Percentiles rank a stretch among this genome's conserved stretches.
These are phyloP conservation scores for Lactarius evosmus DNA, from an alignment of 768 basidiomycete genomes.

Conservation along the genomic window DNA sequence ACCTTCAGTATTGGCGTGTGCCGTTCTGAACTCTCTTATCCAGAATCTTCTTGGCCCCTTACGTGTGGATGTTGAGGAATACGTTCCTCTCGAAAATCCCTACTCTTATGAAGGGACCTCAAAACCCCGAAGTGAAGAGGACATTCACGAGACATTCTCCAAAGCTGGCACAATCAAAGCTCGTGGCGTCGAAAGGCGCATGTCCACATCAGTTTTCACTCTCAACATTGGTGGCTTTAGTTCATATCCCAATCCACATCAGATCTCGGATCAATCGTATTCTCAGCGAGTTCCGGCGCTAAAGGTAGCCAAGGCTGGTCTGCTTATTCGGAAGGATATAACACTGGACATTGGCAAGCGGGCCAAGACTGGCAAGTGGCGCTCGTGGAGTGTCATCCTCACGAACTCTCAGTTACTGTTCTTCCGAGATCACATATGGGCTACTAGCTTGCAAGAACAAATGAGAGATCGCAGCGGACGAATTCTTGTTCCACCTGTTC, in stretches of 20 bases:
- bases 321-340: constrained; percentile 82
- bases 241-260: constrained; percentile 26
- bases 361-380: constrained; percentile 81
- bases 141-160: constrained; percentile 62
- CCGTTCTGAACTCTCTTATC: constrained; percentile 13
- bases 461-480: constrained; percentile 37
- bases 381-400: constrained; percentile 75
- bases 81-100: constrained; percentile 59
- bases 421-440: constrained; percentile 71
- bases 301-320: constrained; percentile 75
- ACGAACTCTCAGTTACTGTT: constrained; percentile 90
- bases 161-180: constrained; percentile 59
- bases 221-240: constrained; percentile 39
- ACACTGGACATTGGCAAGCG: constrained; percentile 72
- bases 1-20: background rate
- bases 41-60: constrained; percentile 68
- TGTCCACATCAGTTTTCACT: constrained; percentile 42
- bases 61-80: constrained; percentile 58
- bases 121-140: constrained; percentile 64
- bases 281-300: constrained; percentile 44
- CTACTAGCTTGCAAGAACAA: constrained; percentile 45
- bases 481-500: constrained; percentile 39
- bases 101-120: constrained; percentile 64
- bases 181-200: constrained; percentile 38
- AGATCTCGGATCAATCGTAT: constrained; percentile 34